phyloP scores from a whole-genome alignment of 2,329 filamentous ascomycete genomes.

The Aspergillus hortae region DNA sequence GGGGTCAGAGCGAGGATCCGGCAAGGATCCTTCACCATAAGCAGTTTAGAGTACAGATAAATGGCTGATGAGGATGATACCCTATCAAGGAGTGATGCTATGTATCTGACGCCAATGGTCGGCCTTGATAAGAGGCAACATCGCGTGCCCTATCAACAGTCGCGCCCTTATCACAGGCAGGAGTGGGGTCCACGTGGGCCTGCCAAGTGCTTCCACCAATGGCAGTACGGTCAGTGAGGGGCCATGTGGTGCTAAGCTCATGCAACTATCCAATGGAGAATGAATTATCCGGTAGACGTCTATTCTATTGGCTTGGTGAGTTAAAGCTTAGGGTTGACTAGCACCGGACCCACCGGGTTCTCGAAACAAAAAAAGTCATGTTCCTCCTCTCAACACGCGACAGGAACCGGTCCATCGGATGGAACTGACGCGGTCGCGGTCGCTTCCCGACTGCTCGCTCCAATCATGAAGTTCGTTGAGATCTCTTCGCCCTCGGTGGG shows the following conservation, averaged over 20 bases:
- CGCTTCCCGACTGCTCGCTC: slow-evolving; percentile 5
- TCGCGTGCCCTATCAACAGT: slow-evolving; percentile 10
- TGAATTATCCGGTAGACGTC: not conserved
- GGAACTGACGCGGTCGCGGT: slow-evolving; percentile 7
- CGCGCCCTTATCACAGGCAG: slow-evolving; percentile 6
- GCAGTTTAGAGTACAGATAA: too few species aligned
- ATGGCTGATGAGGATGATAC: too few species aligned
- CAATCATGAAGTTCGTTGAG: slow-evolving; percentile 2
- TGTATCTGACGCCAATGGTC: not conserved
- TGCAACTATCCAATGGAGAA: not conserved
- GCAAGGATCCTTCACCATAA: too few species aligned
- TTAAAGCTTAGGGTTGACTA: slow-evolving; percentile 5
- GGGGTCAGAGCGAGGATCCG: too few species aligned
- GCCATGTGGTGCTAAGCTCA: not conserved
- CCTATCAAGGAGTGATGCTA: not conserved
- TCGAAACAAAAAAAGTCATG: slow-evolving; percentile 9
- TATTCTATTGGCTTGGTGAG: not conserved
- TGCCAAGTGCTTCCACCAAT: not conserved
- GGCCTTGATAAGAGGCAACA: not conserved
- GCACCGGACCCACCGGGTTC: slow-evolving; percentile 1
- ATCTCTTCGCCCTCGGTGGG: slow-evolving; percentile 7
- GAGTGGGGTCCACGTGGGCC: not conserved
- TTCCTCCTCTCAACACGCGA: slow-evolving; percentile 8
- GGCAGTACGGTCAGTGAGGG: not conserved
- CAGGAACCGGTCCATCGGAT: not conserved